A percentile compares a stretch with the other conserved stretches of the same genome.
These are phyloP conservation scores for Ogataea parapolymorpha DNA, from an alignment of 805 yeast species.

Conservation along the genomic window DNA sequence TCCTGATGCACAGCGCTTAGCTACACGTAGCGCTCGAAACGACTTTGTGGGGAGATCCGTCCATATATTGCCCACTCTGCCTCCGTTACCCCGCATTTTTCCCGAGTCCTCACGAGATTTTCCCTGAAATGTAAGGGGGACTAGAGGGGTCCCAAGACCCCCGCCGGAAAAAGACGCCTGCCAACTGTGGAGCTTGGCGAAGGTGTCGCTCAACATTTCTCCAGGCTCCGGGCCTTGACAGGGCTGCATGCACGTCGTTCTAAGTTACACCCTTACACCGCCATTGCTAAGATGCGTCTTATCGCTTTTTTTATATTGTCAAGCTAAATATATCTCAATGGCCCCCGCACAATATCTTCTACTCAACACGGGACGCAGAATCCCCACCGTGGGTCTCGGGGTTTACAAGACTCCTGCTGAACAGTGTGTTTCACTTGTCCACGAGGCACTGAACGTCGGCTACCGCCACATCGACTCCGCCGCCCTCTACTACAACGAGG, in stretches of 20 bases:
- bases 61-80: too few species aligned
- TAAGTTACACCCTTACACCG: too few species aligned
- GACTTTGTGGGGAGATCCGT: too few species aligned
- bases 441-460: slow-evolving; percentile 59
- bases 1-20: too few species aligned
- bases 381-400: slow-evolving; percentile 60
- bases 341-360: background rate
- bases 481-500: slow-evolving; percentile 58
- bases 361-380: slow-evolving; percentile 36
- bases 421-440: slow-evolving; percentile 43
- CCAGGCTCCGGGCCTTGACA: too few species aligned
- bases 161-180: too few species aligned
- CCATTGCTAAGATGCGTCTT: background rate
- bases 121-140: too few species aligned
- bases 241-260: too few species aligned
- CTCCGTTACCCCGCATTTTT: background rate
- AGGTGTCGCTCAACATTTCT: too few species aligned
- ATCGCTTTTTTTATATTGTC: background rate
- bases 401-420: slow-evolving; percentile 42
- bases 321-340: background rate
- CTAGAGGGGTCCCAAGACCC: too few species aligned
- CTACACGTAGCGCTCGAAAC: too few species aligned
- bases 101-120: background rate
- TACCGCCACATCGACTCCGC: slow-evolving; percentile 79
- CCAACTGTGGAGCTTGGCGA: too few species aligned